phyloP scores from a whole-genome alignment of 2,329 filamentous ascomycete species.

The Alternaria atra region DNA sequence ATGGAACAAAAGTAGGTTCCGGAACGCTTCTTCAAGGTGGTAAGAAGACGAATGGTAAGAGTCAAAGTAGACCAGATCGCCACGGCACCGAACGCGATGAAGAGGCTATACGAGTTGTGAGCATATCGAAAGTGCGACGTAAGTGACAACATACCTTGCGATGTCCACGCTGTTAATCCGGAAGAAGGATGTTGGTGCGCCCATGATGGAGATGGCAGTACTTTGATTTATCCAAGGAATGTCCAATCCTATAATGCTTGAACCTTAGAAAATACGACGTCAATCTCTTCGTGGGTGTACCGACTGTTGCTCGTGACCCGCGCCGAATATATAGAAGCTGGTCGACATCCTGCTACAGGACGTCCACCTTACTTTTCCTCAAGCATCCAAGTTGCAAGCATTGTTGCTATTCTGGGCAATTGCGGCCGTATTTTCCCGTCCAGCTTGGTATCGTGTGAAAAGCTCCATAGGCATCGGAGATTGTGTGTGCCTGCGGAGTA shows the following conservation, averaged over 20 bases:
- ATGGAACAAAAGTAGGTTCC: slow-evolving; percentile 59
- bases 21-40: slow-evolving; percentile 53
- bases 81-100: slow-evolving; percentile 20
- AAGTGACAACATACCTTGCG: neutral
- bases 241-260: neutral
- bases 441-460: neutral
- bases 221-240: neutral
- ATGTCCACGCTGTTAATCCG: neutral
- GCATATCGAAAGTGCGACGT: neutral
- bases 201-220: neutral
- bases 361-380: neutral
- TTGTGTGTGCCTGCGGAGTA: neutral
- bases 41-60: slow-evolving; percentile 53
- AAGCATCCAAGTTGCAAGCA: neutral
- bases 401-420: neutral
- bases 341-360: neutral
- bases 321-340: neutral
- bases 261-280: neutral
- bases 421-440: neutral
- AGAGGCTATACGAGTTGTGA: slow-evolving; percentile 4
- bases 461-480: neutral
- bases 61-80: slow-evolving; percentile 48
- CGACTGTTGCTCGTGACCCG: neutral
- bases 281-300: neutral
- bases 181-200: neutral